A percentile compares a stretch with the other conserved stretches of the same genome.
These are phyloP conservation scores for Musa acuminata DNA, from an alignment of 176 grass and related monocot genomes.

Conservation along the genomic window DNA sequence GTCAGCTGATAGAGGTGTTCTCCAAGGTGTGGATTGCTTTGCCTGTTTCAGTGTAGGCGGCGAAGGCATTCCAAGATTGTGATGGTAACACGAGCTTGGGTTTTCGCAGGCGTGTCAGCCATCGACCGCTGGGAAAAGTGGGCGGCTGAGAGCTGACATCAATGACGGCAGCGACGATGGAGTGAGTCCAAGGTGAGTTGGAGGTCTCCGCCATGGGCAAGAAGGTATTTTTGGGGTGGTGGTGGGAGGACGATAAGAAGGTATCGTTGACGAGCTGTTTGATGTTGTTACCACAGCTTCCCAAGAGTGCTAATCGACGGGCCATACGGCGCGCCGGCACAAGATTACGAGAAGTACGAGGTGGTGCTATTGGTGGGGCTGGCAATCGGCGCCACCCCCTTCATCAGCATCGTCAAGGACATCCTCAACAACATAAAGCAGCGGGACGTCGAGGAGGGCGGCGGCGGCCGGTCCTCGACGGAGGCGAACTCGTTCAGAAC, in stretches of 20 bases:
- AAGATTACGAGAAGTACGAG: constrained; percentile 12
- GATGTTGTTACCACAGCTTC: background rate
- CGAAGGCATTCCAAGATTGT: too few species aligned
- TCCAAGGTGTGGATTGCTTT: background rate
- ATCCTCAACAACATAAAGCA: constrained; percentile 12
- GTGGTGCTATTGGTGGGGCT: constrained; percentile 12
- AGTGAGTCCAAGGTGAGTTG: background rate
- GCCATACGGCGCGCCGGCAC: constrained; percentile 14
- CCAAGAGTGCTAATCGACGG: constrained; percentile 10
- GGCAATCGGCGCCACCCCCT: constrained; percentile 8
- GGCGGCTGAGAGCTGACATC: background rate
- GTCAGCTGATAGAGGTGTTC: constrained; percentile 8
- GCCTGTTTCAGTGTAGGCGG: background rate
- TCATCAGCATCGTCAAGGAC: constrained; percentile 20
- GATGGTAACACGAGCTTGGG: background rate
- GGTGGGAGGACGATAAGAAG: too few species aligned
- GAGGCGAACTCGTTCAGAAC: constrained; percentile 41
- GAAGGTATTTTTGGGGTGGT: too few species aligned
- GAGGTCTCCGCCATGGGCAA: background rate
- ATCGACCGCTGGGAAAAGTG: background rate
- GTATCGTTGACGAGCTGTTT: too few species aligned
- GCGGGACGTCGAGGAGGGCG: background rate
- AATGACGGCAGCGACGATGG: background rate
- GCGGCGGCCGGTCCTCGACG: background rate
- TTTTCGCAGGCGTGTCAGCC: background rate